Evolutionary conservation across 371 early-diverging fungal genomes (phyloP).

Genomic region (Mortierella sp.): DNA sequence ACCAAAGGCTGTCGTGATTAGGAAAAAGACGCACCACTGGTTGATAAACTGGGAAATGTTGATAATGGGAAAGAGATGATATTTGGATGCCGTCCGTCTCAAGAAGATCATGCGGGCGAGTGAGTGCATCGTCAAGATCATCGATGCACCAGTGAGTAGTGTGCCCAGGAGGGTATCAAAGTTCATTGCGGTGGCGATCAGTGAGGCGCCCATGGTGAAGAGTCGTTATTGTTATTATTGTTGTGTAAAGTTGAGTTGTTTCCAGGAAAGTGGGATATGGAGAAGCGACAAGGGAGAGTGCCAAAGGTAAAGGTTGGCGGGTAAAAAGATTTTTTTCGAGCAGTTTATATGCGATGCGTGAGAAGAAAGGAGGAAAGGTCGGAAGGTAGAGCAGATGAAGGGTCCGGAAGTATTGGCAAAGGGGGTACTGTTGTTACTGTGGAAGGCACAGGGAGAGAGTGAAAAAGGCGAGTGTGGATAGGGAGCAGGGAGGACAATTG

Average conservation of each 20-base stretch:
- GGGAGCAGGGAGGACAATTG: no score
- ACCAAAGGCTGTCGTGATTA: slow-evolving; percentile 8
- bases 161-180: slow-evolving; percentile 7
- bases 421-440: background rate
- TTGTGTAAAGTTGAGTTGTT: background rate
- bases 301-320: no score
- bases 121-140: slow-evolving; percentile 16
- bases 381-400: background rate
- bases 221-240: background rate
- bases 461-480: background rate
- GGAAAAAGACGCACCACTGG: slow-evolving; percentile 8
- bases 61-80: slow-evolving; percentile 16
- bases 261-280: no score
- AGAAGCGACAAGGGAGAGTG: background rate
- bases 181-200: slow-evolving; percentile 8
- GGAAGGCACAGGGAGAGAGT: background rate
- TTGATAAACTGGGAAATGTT: slow-evolving; percentile 16
- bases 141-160: slow-evolving; percentile 8
- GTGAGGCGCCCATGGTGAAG: background rate
- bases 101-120: slow-evolving; percentile 16
- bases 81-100: slow-evolving; percentile 9
- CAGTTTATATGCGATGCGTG: background rate
- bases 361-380: background rate
- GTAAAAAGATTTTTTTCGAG: background rate
- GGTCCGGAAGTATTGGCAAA: background rate